Conservation (phyloP, 2,329 filamentous ascomycete genomes). For the Neofusicoccum umdonicola region DNA sequence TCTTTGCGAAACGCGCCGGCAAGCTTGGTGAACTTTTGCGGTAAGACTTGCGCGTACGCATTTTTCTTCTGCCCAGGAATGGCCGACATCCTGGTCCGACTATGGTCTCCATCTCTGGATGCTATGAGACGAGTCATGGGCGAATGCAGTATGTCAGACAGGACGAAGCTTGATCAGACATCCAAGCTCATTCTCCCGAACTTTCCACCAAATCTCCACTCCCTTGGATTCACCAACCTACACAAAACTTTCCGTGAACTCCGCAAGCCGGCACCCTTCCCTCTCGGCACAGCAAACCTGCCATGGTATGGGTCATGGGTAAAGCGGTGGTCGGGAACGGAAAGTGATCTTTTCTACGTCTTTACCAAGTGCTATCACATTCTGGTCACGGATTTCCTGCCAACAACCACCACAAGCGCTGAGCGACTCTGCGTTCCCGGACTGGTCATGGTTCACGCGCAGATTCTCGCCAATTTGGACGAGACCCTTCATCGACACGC, state of each 20-base stretch:
- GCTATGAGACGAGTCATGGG: conserved; percentile 69
- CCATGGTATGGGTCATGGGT: conserved; percentile 84
- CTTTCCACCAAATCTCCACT: conserved; percentile 67
- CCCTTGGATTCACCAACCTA: conserved; percentile 63
- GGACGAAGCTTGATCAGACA: conserved; percentile 32
- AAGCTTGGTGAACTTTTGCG: conserved; percentile 73
- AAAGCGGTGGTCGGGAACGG: conserved; percentile 78
- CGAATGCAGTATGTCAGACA: conserved; percentile 64
- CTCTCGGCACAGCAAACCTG: conserved; percentile 69
- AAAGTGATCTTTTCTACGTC: conserved; percentile 87
- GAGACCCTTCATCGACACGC: conserved; percentile 75
- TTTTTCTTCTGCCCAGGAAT: conserved; percentile 91
- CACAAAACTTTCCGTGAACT: conserved; percentile 59
- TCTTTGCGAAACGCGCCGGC: conserved; percentile 70
- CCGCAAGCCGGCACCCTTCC: conserved; percentile 63
- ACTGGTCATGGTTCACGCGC: conserved; percentile 76
- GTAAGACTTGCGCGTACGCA: conserved; percentile 86
- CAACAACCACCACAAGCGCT: conserved; percentile 47
- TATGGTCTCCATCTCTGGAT: conserved; percentile 73
- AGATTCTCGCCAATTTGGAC: conserved; percentile 76
- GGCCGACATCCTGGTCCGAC: conserved; percentile 74
- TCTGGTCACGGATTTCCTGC: conserved; percentile 64
- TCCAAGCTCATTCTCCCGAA: conserved; percentile 64
- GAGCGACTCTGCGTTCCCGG: conserved; percentile 68
- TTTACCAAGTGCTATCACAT: conserved; percentile 88